Conservation (phyloP, 78 protist species). For the Polysphondylium violaceum region DNA sequence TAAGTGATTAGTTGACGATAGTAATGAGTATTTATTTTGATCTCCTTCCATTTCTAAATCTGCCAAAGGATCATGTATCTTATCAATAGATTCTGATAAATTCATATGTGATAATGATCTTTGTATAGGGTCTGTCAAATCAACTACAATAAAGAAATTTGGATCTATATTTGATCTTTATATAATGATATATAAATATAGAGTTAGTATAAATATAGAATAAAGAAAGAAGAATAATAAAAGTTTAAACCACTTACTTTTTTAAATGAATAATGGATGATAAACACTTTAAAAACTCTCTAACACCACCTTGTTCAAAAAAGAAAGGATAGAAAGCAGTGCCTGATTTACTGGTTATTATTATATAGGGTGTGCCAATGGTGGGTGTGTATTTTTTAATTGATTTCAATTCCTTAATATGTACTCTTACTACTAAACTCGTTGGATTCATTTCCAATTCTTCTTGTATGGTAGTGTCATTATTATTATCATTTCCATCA, state of each 20-base stretch:
- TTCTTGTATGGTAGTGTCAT: not conserved
- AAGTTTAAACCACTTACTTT: conserved; percentile 7
- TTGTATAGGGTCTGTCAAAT: conserved; percentile 57
- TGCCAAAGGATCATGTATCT: not conserved
- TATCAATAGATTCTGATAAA: conserved; percentile 1
- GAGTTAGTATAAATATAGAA: not conserved
- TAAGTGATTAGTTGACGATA: conserved; percentile 15
- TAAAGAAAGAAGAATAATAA: not conserved
- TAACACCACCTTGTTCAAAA: conserved; percentile 82
- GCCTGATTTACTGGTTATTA: conserved; percentile 26
- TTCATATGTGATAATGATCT: conserved; percentile 40
- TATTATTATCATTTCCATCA: not conserved
- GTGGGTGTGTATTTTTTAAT: conserved; percentile 80
- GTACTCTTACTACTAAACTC: conserved; percentile 23
- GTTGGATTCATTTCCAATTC: not conserved
- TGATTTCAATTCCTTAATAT: conserved; percentile 36
- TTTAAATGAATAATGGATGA: conserved; percentile 45
- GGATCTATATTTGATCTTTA: conserved; percentile 64
- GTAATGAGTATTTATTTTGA: not conserved
- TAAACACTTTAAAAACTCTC: conserved; percentile 71
- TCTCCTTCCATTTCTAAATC: conserved; percentile 1
- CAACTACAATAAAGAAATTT: conserved; percentile 52
- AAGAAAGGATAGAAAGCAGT: conserved; percentile 77
- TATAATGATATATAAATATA: not conserved
- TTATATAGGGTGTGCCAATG: conserved; percentile 71